phyloP scores from a whole-genome alignment of 805 yeast species.

The Metschnikowia kofuensis region DNA sequence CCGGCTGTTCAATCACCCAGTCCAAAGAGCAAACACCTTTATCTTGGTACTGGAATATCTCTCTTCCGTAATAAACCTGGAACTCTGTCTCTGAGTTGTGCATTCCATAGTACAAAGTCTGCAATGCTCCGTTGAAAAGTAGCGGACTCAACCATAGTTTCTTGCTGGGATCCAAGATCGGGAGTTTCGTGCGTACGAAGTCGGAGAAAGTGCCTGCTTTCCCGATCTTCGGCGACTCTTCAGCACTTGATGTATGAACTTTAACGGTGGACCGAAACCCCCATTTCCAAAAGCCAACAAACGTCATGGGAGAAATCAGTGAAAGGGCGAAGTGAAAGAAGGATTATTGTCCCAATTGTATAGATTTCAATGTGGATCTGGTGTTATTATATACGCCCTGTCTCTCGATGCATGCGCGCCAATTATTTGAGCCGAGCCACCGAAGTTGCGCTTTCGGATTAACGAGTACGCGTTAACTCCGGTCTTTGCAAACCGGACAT shows the following conservation, averaged over 20 bases:
- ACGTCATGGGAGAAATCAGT: not conserved
- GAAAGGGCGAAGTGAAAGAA: too few relatives aligned
- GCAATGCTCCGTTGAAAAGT: conserved; percentile 69
- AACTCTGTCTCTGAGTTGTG: conserved; percentile 52
- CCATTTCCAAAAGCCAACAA: conserved; percentile 28
- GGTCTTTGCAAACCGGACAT: too few relatives aligned
- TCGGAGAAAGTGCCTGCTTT: conserved; percentile 10
- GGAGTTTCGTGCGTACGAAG: conserved; percentile 14
- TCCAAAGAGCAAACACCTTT: conserved; percentile 76
- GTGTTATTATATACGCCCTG: too few relatives aligned
- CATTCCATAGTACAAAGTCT: conserved; percentile 66
- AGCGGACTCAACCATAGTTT: conserved; percentile 60
- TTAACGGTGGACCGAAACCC: conserved; percentile 36
- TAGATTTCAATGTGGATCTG: too few relatives aligned
- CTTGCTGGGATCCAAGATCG: conserved; percentile 22
- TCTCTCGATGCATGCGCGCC: too few relatives aligned
- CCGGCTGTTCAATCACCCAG: conserved; percentile 49
- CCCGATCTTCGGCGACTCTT: conserved; percentile 14
- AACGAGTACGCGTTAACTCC: too few relatives aligned
- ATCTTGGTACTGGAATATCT: conserved; percentile 55
- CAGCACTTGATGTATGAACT: conserved; percentile 22
- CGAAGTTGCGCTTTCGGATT: too few relatives aligned
- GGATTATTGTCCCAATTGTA: too few relatives aligned
- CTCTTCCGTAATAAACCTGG: conserved; percentile 70
- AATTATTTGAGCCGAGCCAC: too few relatives aligned